Evolutionary conservation across 257 asterid species (phyloP).

Genomic region (Misopates orontium): DNA sequence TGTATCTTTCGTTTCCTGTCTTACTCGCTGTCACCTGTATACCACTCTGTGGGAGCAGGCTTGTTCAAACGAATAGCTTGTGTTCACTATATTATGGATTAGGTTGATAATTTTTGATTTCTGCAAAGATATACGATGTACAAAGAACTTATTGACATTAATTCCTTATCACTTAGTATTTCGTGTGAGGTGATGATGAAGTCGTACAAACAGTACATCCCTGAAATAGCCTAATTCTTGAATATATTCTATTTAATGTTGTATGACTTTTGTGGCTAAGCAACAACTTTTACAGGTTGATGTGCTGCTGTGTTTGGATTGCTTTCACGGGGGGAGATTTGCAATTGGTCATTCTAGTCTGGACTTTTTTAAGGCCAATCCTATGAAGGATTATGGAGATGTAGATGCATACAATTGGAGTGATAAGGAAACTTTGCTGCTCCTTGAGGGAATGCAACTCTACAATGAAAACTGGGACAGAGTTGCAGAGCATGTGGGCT

Average conservation of each 20-base stretch:
- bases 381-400: conserved; percentile 62
- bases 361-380: conserved; percentile 74
- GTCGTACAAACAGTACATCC: too few relatives aligned
- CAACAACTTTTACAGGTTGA: conserved; percentile 67
- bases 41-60: too few relatives aligned
- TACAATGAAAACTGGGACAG: conserved; percentile 83
- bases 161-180: too few relatives aligned
- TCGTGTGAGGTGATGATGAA: too few relatives aligned
- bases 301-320: conserved; percentile 71
- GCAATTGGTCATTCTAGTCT: conserved; percentile 89
- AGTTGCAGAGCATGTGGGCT: conserved; percentile 88
- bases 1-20: too few relatives aligned
- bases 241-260: conserved; percentile 11
- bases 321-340: conserved; percentile 89
- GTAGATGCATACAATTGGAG: conserved; percentile 87
- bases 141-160: too few relatives aligned
- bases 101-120: background rate
- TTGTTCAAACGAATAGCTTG: too few relatives aligned
- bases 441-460: conserved; percentile 88
- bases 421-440: conserved; percentile 84
- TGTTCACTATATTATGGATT: background rate
- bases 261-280: conserved; percentile 25
- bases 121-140: background rate
- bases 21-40: too few relatives aligned
- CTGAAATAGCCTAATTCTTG: too few relatives aligned